Conservation (phyloP, 768 basidiomycete genomes). For the Amanita subjunquillea region DNA sequence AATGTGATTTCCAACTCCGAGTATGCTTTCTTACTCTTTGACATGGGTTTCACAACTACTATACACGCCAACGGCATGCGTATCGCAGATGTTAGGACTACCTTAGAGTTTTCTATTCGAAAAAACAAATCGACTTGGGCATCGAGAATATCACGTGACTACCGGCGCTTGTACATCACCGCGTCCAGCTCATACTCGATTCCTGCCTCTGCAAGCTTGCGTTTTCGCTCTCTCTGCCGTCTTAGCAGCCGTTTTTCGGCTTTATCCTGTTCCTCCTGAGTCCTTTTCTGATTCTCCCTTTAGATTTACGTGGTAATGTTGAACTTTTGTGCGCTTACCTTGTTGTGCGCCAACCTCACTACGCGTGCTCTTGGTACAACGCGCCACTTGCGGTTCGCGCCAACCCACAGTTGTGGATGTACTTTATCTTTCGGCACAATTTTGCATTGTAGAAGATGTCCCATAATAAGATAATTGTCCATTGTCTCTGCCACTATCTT, state of each 20-base stretch:
- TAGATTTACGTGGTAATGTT: neutral
- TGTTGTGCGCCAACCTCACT: conserved; percentile 69
- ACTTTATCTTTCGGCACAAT: conserved; percentile 83
- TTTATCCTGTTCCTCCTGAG: conserved; percentile 54
- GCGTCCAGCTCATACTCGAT: conserved; percentile 81
- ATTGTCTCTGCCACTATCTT: conserved; percentile 96
- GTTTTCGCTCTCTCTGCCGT: conserved; percentile 68
- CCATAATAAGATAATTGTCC: conserved; percentile 96
- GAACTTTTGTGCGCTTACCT: conserved; percentile 34
- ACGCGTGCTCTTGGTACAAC: conserved; percentile 65
- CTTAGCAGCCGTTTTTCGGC: conserved; percentile 62
- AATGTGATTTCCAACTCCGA: too few species aligned
- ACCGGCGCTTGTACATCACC: conserved; percentile 45
- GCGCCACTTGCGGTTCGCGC: conserved; percentile 91
- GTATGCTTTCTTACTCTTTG: too few species aligned
- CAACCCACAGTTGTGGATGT: conserved; percentile 92
- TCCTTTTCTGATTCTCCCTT: conserved; percentile 45
- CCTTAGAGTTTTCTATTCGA: too few species aligned
- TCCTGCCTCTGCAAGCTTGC: conserved; percentile 68
- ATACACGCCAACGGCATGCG: too few species aligned
- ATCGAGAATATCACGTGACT: neutral
- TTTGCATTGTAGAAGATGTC: conserved; percentile 88
- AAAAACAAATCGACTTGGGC: too few species aligned
- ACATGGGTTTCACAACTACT: too few species aligned
- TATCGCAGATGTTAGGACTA: too few species aligned